Evolutionary conservation across 1,284 basidiomycete genomes (phyloP), one percentile per base, ranked within the genome.

Genomic region (Fomitopsis schrenkii): DNA sequence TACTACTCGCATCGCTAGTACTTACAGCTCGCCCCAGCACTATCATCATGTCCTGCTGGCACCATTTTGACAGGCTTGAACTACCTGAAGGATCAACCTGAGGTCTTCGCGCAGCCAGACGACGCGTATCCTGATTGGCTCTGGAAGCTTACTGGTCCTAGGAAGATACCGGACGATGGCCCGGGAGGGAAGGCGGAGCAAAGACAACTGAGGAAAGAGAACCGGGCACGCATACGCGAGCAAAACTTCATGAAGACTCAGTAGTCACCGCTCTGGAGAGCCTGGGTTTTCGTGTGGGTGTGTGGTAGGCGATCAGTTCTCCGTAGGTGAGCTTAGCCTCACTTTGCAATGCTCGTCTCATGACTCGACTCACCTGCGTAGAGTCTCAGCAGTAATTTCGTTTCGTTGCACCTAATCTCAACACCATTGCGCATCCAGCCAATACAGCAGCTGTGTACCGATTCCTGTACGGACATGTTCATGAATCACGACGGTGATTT

Each of bases 61-160:
- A 93, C 93, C 6, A 76, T 91, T 2, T 77, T 98, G 41, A 79
- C 80, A 9, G 94, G 94, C 2, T 74, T 95, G 7, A 88, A 90
- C 63, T 94, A 94, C 69, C 80, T 93, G 57, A 97, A 97, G 75
- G 89, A 86, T 65, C 90, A 95, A 70, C 78, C 85, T 0, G 89
- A 93, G 41, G 87, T 97, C 2, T 75, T 95, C 12, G 93, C 95
- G 1, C 76, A 84, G 12, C 79, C 90, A 2, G 95, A 98, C 75
- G 86, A 91, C 42, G 86, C 90, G 68, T 97, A 98, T 74, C 95
- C 95, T 1, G 72, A 83, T 4, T 97, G 95, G 95, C 75, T 98
- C 50, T 98, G 95, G 94, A 87, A 82, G 26, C 72, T 95, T 48
- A 76, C 94, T 33, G 72, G 83, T 63, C 80, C 84, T 5, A 83